Evolutionary conservation across 176 grass and related monocot species (phyloP).

Genomic region (Oryza nivara): DNA sequence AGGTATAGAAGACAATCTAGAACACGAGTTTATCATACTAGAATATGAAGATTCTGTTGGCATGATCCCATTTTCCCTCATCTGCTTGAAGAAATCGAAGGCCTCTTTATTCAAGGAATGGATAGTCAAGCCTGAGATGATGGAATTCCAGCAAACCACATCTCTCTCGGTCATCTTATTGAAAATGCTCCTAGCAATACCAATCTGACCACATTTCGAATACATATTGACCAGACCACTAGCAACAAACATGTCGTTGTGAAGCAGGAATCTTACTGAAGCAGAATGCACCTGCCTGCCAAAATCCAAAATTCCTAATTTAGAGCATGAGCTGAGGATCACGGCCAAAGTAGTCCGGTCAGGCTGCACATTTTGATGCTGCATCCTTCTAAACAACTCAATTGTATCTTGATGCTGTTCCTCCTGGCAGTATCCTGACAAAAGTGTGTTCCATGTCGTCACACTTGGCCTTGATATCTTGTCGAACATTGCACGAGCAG

Average conservation of each 20-base stretch:
- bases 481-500: constrained; percentile 69
- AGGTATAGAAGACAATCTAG: constrained; percentile 68
- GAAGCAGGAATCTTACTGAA: constrained; percentile 62
- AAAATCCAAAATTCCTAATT: constrained; percentile 51
- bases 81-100: constrained; percentile 74
- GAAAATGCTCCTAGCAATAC: constrained; percentile 62
- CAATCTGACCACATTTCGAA: constrained; percentile 71
- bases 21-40: constrained; percentile 78
- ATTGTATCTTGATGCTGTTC: constrained; percentile 61
- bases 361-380: constrained; percentile 60
- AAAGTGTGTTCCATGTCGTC: constrained; percentile 77
- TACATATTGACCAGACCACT: constrained; percentile 86
- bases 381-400: constrained; percentile 78
- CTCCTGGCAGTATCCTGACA: constrained; percentile 83
- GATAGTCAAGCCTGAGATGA: constrained; percentile 73
- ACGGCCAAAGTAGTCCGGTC: constrained; percentile 77
- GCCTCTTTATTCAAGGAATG: constrained; percentile 73
- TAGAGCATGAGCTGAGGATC: constrained; percentile 79
- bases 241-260: constrained; percentile 76
- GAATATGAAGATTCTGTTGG: constrained; percentile 83
- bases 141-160: constrained; percentile 88
- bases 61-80: constrained; percentile 57
- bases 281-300: constrained; percentile 78
- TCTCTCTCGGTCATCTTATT: constrained; percentile 68
- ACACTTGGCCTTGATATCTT: constrained; percentile 68